Evolutionary conservation across 495 filamentous ascomycete species (phyloP).

Genomic region (Xylaria nigripes): DNA sequence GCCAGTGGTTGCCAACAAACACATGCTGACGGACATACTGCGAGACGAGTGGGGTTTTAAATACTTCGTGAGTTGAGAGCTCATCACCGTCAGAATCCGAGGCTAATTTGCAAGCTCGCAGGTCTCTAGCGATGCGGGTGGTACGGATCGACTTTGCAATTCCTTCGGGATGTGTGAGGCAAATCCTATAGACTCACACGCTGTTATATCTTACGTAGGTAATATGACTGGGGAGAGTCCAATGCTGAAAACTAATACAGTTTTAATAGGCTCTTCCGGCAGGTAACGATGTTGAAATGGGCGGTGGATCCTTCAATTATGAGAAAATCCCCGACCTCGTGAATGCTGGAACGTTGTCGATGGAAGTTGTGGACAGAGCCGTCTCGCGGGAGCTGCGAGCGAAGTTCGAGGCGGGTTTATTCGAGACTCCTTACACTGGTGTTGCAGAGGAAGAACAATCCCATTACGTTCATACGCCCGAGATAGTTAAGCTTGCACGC

Average conservation of each 20-base stretch:
- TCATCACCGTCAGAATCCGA: constrained; percentile 17
- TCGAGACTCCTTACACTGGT: constrained; percentile 56
- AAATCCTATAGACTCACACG: constrained; percentile 50
- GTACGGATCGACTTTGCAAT: constrained; percentile 55
- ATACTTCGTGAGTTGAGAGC: constrained; percentile 39
- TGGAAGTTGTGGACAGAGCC: constrained; percentile 51
- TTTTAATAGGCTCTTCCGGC: constrained; percentile 45
- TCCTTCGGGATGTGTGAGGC: constrained; percentile 53
- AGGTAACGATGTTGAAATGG: constrained; percentile 71
- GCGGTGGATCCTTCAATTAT: constrained; percentile 63
- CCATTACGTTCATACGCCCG: constrained; percentile 49
- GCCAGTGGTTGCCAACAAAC: constrained; percentile 52
- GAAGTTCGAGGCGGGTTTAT: constrained; percentile 60
- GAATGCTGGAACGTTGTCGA: constrained; percentile 47
- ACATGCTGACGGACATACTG: constrained; percentile 57
- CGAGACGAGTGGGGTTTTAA: constrained; percentile 63
- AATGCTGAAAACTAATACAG: neutral
- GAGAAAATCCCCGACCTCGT: constrained; percentile 56
- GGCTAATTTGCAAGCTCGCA: constrained; percentile 5
- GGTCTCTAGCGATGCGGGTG: constrained; percentile 50
- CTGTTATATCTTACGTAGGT: constrained; percentile 34
- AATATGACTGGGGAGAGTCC: constrained; percentile 28
- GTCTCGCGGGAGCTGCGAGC: constrained; percentile 52
- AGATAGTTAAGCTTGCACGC: constrained; percentile 48
- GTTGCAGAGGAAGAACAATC: constrained; percentile 43